Evolutionary conservation across 441 rosid genomes (phyloP), one percentile per base, ranked within the genome.

Genomic region (Macaranga tanarius): DNA sequence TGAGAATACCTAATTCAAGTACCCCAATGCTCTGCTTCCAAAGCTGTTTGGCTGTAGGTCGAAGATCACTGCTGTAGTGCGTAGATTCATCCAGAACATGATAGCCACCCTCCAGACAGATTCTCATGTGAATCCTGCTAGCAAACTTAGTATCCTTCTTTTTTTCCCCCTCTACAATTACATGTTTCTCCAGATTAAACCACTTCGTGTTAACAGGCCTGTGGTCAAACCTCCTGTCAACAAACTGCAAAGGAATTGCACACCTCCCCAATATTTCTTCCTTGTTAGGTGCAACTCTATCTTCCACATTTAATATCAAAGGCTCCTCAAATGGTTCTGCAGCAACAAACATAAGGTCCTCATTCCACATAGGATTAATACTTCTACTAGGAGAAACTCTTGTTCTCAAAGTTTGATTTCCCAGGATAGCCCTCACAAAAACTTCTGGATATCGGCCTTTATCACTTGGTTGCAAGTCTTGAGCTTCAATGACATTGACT

Each of bases 401-500:
- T 2, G 98, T 92, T 78, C 93, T 85, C 79, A 87, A 50, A 11
- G 79, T 84, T 76, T 89, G 96, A 77, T 84, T 82, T 42, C 99
- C 98, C 73, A 95, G 74, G 1, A 45, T 61, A 52, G 90, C 98
- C 74, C 75, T 95, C 70, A 92, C 99, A 73, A 73, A 91, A 70
- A 90, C 96, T 77, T 95, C 98, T 0, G 97, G 99, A 45, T 83
- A 90, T 67, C 96, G 77, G 54, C 90, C 89, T 57, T 84, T 90
- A 64, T 91, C 95, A 2, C 70, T 79, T 1, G 95, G 95, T 40
- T 65, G 81, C 85, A 92, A 80, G 71, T 95, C 99, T 84, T 92
- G 99, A 54, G 99, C 99, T 81, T 95, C 99, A 22, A 95, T 92
- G 1, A 95, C 92, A 81, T 95, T 95, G 42, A 95, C 99, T 85